Base-by-base conservation (phyloP, 345 rosid species). In the Bruguiera sexangula region DNA sequence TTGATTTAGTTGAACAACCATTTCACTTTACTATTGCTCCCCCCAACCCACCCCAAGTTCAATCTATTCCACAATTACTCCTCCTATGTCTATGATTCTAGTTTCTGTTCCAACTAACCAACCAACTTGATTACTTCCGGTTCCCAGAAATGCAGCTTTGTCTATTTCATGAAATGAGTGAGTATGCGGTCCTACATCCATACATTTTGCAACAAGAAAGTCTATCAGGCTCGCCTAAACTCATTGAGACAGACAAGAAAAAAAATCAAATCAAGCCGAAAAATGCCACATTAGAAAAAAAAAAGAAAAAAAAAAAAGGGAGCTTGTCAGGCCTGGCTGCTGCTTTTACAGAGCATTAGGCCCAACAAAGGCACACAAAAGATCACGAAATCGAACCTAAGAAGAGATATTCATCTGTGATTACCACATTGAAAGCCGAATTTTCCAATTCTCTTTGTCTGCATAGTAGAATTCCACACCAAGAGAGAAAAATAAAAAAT, bases 391-490 rank as follows among this genome's bases (percentile, higher is more conserved):
- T 48, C 2, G 15, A 39, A 57, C 26, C 21, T 43, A 60, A 27
- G 27, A n/a, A 59, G 57, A 68, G 6, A 30, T 29, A 21, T 60
- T 29, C 21, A 29, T 22, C 29, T 55, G 27, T 22, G 66, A 69
- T 87, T 86, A 91, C 97, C 97, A 51, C 92, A 89, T 55, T 85
- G 93, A 61, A 82, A 82, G 62, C 94, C 76, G 67, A 75, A 70
- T 66, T 78, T 89, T 52, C 85, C 91, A 5, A 81, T 76, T 20
- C 87, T 75, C 75, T 89, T 90, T 8, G 84, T 88, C 98, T 93
- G 80, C 70, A 79, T 13, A 15, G 18, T 43, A 43, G 15, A 13
- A 43, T 51, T 78, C 30, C 59, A 73, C 69, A 69, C 37, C 22
- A 51, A 69, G 27, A 62, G 16, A 18, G 50, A 50, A 16, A 32